These are phyloP conservation scores for Juncus inflexus DNA, from an alignment of 176 grass and related monocot species.

Conservation along the genomic window DNA sequence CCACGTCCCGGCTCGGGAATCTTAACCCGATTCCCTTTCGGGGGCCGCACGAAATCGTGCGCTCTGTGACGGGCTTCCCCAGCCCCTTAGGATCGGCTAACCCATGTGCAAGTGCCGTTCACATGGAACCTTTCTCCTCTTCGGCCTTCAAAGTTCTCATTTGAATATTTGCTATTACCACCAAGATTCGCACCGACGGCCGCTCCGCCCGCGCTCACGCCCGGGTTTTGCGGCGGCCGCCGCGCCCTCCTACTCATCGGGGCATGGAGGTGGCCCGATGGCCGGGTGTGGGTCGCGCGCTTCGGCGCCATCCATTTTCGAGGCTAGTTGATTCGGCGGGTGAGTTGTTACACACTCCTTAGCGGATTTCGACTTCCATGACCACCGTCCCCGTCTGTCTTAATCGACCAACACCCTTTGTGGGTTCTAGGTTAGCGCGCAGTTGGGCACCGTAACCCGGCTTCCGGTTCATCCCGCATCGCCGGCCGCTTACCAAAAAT, in stretches of 20 bases:
- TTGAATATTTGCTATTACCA: conserved; percentile 69
- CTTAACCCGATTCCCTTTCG: conserved; percentile 15
- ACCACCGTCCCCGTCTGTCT: conserved; percentile 29
- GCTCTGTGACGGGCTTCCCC: conserved; percentile 35
- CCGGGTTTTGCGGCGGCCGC: conserved; percentile 35
- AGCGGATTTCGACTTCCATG: conserved; percentile 59
- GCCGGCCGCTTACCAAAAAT: conserved; percentile 64
- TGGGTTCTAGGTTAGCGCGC: conserved; percentile 45
- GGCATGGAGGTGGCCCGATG: conserved; percentile 38
- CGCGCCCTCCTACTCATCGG: conserved; percentile 47
- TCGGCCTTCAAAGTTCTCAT: conserved; percentile 60
- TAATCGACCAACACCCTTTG: conserved; percentile 61
- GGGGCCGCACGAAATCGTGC: not conserved
- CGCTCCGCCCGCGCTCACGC: conserved; percentile 47
- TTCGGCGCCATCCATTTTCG: conserved; percentile 59
- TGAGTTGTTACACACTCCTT: conserved; percentile 78
- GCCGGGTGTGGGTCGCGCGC: conserved; percentile 58
- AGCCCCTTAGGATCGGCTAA: conserved; percentile 45
- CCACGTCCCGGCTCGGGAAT: conserved; percentile 31
- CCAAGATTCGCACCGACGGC: conserved; percentile 52
- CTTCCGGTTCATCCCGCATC: too few species aligned
- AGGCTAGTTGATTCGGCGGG: conserved; percentile 80
- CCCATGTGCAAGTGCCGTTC: conserved; percentile 56
- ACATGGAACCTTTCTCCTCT: conserved; percentile 59
- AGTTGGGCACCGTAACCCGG: too few species aligned